These are phyloP conservation scores for Colletotrichum sp. DNA, from an alignment of 2,329 filamentous ascomycete genomes.

Conservation along the genomic window DNA sequence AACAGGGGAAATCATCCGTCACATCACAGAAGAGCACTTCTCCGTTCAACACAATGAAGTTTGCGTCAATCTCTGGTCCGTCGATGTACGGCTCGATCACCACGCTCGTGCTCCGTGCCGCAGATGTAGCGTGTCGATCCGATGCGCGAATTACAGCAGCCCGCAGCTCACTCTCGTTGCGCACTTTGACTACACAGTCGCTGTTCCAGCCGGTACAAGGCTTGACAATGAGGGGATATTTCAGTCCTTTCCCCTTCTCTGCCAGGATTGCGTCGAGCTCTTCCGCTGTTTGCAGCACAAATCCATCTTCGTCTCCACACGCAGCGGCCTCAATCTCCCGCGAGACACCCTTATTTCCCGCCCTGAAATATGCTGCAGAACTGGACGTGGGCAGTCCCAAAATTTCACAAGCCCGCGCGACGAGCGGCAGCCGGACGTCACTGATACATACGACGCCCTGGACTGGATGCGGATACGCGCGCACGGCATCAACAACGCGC, in stretches of 20 bases:
- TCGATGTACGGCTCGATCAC: constrained; percentile 43
- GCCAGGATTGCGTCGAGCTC: constrained; percentile 22
- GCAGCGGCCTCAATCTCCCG: constrained; percentile 24
- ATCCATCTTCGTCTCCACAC: constrained; percentile 19
- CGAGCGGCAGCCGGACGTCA: constrained; percentile 30
- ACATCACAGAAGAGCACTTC: constrained; percentile 44
- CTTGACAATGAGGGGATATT: constrained; percentile 40
- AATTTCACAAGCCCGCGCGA: constrained; percentile 34
- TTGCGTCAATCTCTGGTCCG: constrained; percentile 47
- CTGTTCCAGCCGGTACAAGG: constrained; percentile 36
- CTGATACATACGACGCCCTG: constrained; percentile 41
- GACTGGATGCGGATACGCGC: constrained; percentile 22
- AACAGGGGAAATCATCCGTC: constrained; percentile 40
- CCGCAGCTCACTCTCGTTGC: constrained; percentile 29
- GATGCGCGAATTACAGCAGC: constrained; percentile 25
- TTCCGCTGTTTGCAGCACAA: neutral
- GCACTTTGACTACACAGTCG: constrained; percentile 36
- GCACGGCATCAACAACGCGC: constrained; percentile 33
- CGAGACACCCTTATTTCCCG: constrained; percentile 33
- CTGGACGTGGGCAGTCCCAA: constrained; percentile 36
- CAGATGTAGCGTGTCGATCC: constrained; percentile 21
- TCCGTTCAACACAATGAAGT: constrained; percentile 42
- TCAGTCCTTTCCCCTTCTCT: neutral
- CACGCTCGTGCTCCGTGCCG: constrained; percentile 27
- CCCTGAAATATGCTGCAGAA: constrained; percentile 28